These are phyloP conservation scores for Leishmania major DNA, from an alignment of 208 protist species.

Conservation along the genomic window DNA sequence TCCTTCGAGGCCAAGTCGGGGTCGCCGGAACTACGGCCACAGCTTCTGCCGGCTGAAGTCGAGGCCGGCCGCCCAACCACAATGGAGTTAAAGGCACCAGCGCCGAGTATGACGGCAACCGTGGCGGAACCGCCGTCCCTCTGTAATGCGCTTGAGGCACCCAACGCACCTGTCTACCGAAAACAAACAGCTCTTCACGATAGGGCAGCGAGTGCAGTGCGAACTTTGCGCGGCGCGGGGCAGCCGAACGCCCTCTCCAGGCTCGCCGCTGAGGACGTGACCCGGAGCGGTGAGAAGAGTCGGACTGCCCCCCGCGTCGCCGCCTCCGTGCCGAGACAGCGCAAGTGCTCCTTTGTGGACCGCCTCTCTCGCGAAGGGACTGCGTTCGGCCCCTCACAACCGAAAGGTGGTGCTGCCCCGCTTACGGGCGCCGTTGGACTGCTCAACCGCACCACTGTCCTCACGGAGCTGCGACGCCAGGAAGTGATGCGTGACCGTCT, in stretches of 20 bases:
- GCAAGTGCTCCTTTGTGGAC: neutral
- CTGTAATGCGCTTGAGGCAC: neutral
- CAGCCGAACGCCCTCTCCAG: neutral
- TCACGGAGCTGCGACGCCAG: constrained; percentile 44
- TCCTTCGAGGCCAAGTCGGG: neutral
- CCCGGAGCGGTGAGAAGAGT: neutral
- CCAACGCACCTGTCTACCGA: neutral
- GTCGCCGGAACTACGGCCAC: neutral
- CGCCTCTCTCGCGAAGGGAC: neutral
- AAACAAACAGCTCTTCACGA: neutral
- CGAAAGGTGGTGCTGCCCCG: neutral
- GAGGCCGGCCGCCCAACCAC: neutral
- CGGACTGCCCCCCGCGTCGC: neutral
- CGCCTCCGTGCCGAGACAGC: constrained; percentile 2
- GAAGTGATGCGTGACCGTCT: constrained; percentile 40
- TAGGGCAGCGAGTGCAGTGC: constrained; percentile 5
- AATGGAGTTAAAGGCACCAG: neutral
- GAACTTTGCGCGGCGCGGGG: neutral
- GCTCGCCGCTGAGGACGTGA: neutral
- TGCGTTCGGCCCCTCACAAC: neutral
- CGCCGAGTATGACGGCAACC: neutral
- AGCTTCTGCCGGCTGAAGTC: neutral
- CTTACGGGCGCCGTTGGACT: neutral
- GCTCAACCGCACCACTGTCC: constrained; percentile 27
- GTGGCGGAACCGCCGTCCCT: neutral